Base-by-base conservation (phyloP, 805 yeast genomes). In the Metschnikowia matae region DNA sequence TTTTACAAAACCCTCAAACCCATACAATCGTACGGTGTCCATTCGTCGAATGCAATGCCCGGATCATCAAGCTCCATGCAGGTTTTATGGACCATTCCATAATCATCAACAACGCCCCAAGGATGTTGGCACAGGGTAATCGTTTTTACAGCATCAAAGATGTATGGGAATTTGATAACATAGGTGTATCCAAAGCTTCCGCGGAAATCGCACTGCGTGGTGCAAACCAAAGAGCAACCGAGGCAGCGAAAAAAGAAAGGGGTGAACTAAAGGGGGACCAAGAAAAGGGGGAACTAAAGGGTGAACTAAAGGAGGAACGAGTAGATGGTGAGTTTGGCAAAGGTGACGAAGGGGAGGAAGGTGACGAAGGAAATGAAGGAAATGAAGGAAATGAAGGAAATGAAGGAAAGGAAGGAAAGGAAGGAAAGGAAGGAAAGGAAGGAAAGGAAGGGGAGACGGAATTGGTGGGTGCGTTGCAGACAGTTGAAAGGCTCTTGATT, bases 81-180 rank as follows among this genome's bases (percentile, higher is more conserved):
- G 45, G 43, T n/a, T 42, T 58, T 20, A 35, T 26, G 7, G 18
- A 52, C 1, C 45, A 54, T 3, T 21, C 41, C 34, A 41, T 52
- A 6, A 21, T 31, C 3, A 54, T 70, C 3, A 51, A 46, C 1
- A 60, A 64, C 42, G 58, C 71, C 2, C 75, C 77, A 0, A 45
- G 54, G 35, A 67, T 70, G 70, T 59, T 65, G 10, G 54, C 46
- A 2, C 52, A 51, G 4, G 46, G 53, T 2, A 38, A 29, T 17
- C 17, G 26, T 4, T 83, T 81, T 59, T 70, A 74, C 40, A 59
- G 69, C 29, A 68, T 84, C 1, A 59, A 67, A 2, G 88, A 85
- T 58, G 81, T 83, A 48, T 87, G 94, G 94, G 87, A 81, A 54
- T 87, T 87, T 58, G 91, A 87, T 54, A 87, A 87, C 59, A 79